Evolutionary conservation across 208 protist species (phyloP), one percentile per base, ranked within the genome.

Genomic region (Herpetomonas samuelpessoai): DNA sequence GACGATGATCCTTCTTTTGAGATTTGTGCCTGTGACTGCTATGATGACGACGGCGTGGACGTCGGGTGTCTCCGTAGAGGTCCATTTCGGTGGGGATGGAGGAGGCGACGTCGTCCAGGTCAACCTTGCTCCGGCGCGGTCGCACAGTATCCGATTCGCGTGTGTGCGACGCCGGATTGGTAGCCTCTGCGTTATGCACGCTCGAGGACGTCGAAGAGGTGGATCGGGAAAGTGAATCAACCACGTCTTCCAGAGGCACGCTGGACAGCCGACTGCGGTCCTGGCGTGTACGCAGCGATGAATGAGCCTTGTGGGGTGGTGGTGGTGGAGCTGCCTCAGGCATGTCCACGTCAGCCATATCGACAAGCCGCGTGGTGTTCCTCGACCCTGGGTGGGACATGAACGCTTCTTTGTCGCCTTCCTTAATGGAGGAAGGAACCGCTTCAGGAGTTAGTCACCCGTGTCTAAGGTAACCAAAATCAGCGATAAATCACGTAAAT

Each of bases 11-110:
- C 44, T 4, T 3, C 16, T 22, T 22, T 9, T 19, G 4, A n/a
- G n/a, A n/a, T n/a, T n/a, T n/a, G 44, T 48, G 16, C 4, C 44
- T 6, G 22, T 48, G 44, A 24, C 3, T 6, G 44, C 19, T 9
- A 19, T 19, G 44, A 14, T 41, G 35, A 41, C 35, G 9, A 4
- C 44, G 44, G 16, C 44, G 44, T n/a, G n/a, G n/a, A n/a, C n/a
- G n/a, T 3, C 44, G 44, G 9, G 44, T 48, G 19, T 19, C 16
- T 9, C 44, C 44, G 44, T 48, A 48, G 9, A 48, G 44, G 44
- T 48, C 44, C 44, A 22, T 48, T 19, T 48, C 44, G 10, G 44
- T 48, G 44, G 44, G 44, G 44, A 48, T 48, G 44, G 44, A 48
- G 44, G 44, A 10, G 10, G 44, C 4, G 4, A 19, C 44, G 18